phyloP scores from a whole-genome alignment of 2,329 filamentous ascomycete genomes.

The Penicillium sp. region DNA sequence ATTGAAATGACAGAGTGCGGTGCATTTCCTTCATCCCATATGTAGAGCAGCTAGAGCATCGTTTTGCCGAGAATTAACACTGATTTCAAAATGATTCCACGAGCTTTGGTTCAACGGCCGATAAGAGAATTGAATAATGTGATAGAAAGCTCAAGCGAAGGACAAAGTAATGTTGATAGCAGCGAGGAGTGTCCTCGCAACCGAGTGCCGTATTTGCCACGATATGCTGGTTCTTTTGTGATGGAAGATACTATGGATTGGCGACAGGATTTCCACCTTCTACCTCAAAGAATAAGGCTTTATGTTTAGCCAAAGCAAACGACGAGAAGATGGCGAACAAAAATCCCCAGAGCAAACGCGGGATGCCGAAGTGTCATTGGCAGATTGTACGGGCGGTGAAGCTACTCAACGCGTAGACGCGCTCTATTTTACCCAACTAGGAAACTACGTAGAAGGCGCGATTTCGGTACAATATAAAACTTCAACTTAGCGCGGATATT shows the following conservation, averaged over 20 bases:
- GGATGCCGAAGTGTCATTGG: slow-evolving; percentile 14
- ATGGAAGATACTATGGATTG: too few species aligned
- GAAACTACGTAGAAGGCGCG: background rate
- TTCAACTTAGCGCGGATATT: background rate
- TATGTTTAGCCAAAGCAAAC: background rate
- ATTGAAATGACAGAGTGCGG: slow-evolving; percentile 10
- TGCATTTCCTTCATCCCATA: slow-evolving; percentile 19
- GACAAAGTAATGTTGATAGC: background rate
- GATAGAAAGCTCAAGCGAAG: background rate
- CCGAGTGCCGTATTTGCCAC: background rate
- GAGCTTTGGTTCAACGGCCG: background rate
- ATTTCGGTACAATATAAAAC: background rate
- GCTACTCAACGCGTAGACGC: slow-evolving; percentile 21
- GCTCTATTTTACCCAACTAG: slow-evolving; percentile 22
- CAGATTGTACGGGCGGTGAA: slow-evolving; percentile 14
- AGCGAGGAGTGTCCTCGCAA: background rate
- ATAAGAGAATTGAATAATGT: background rate
- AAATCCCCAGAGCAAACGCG: slow-evolving; percentile 16
- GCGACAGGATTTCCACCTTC: background rate
- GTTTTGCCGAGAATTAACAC: background rate
- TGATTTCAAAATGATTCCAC: background rate
- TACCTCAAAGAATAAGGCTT: background rate
- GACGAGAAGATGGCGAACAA: background rate
- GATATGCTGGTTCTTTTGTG: background rate
- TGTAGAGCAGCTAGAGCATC: background rate